These are phyloP conservation scores for Geotrichum phurueaensis DNA, from an alignment of 1,139 yeast genomes.

Conservation along the genomic window DNA sequence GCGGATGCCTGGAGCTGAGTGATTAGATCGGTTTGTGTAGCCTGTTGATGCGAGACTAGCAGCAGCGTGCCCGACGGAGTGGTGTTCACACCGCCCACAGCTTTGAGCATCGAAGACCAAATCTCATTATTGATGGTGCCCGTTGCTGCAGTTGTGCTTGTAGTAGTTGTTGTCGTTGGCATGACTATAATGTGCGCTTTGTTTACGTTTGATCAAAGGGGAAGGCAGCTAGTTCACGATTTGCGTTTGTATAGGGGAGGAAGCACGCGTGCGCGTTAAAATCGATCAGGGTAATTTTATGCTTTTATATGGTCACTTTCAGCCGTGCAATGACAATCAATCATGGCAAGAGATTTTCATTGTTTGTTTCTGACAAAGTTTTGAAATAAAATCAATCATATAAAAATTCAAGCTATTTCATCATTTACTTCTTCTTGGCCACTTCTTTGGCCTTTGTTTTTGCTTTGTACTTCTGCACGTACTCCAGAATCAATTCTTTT, in stretches of 20 bases:
- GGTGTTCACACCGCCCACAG: conserved; percentile 21
- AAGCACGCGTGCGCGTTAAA: background rate
- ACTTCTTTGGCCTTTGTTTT: background rate
- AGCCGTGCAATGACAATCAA: background rate
- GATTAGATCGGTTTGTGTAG: conserved; percentile 8
- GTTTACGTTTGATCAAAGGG: background rate
- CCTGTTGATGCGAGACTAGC: conserved; percentile 14
- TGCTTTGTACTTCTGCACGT: conserved; percentile 4
- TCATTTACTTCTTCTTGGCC: conserved; percentile 5
- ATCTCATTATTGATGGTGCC: conserved; percentile 8
- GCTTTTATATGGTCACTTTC: background rate
- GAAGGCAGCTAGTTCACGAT: background rate
- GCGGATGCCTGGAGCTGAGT: conserved; percentile 7
- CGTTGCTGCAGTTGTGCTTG: background rate
- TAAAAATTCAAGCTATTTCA: background rate
- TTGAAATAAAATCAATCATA: background rate
- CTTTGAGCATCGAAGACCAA: conserved; percentile 25
- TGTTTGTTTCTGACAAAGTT: too few species aligned
- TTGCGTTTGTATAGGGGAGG: background rate
- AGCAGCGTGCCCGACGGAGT: conserved; percentile 22
- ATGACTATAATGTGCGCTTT: background rate
- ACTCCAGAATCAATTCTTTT: conserved; percentile 7
- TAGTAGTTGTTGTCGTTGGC: background rate
- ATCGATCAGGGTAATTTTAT: background rate
- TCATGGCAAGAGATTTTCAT: background rate